Base-by-base conservation (phyloP, 1,284 basidiomycete genomes). In the Cryptococcus floricola region DNA sequence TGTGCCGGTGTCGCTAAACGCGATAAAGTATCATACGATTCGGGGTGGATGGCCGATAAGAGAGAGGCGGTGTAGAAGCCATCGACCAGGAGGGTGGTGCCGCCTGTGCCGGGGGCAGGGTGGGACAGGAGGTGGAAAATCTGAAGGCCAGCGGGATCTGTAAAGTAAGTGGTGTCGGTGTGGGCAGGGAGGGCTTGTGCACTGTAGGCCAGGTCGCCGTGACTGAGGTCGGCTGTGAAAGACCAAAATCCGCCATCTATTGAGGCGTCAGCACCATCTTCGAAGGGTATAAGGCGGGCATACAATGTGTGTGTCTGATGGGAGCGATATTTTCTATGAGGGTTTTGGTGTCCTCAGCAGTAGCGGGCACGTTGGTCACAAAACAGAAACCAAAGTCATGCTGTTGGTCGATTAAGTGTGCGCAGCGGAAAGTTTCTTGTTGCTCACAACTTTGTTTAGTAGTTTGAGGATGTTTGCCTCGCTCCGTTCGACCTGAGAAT, bases 91-190 rank as follows among this genome's bases (percentile, higher is more conserved):
- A 98, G 81, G 1, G 91, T 91, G 10, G 85, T 82, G 6, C 95
- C 95, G 0, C 95, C 95, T 16, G 81, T 80, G 9, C 91, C 91
- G 0, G 86, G 76, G 8, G 74, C 69, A 0, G 84, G 86, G 71
- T 96, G 92, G 0, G 87, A 88, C 39, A 98, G 85, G 34, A 97
- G 82, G 74, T 98, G 95, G 79, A 98, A 98, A 53, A 97, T 80
- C 71, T 98, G 95, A 25, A 98, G 79, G 3, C 95, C 94, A 48
- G 88, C 89, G 0, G 95, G 91, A 74, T 95, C 89, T 39, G 89
- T 92, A 67, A 88, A 92, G 77, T 97, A 97, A 2, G 94, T 95
- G 48, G 89, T 96, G 69, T 98, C 95, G 1, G 94, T 98, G 73
- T 98, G 95, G 0, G 91, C 92, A 8, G 85, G 86, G 5, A 98